Conservation (phyloP, 2,329 filamentous ascomycete genomes). For the Stagonosporopsis tanaceti region DNA sequence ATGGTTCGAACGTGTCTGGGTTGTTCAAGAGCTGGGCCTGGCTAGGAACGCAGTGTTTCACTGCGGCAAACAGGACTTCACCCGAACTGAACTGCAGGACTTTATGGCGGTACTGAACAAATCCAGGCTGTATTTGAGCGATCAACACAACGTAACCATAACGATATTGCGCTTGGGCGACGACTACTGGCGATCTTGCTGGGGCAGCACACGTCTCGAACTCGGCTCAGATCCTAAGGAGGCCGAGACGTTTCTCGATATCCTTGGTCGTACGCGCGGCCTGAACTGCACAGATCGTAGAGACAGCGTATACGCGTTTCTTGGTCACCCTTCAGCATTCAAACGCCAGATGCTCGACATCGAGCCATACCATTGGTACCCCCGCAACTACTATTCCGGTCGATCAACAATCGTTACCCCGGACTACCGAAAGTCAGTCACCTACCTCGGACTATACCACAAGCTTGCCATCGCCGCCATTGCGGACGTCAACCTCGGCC, state of each 20-base stretch:
- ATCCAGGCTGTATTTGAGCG: neutral
- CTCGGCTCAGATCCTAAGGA: constrained; percentile 6
- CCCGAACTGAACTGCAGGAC: neutral
- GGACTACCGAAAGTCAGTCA: constrained; percentile 1
- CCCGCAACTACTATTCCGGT: constrained; percentile 3
- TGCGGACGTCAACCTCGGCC: neutral
- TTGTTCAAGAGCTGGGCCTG: constrained; percentile 21
- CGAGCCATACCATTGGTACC: constrained; percentile 12
- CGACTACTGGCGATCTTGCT: neutral
- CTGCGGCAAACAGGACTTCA: neutral
- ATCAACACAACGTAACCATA: neutral
- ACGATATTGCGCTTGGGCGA: neutral
- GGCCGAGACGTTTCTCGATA: constrained; percentile 14
- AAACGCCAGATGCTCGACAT: constrained; percentile 11
- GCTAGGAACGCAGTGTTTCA: constrained; percentile 10
- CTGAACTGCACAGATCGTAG: constrained; percentile 7
- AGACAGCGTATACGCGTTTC: constrained; percentile 17
- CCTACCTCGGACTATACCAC: neutral
- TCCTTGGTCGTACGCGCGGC: constrained; percentile 5
- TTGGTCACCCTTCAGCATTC: constrained; percentile 21
- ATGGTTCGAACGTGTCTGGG: constrained; percentile 22
- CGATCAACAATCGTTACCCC: constrained; percentile 2
- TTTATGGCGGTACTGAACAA: neutral
- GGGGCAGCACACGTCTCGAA: constrained; percentile 1
- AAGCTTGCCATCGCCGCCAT: constrained; percentile 3